phyloP scores from a whole-genome alignment of 495 filamentous ascomycete species.

The Penicillium ucsense region DNA sequence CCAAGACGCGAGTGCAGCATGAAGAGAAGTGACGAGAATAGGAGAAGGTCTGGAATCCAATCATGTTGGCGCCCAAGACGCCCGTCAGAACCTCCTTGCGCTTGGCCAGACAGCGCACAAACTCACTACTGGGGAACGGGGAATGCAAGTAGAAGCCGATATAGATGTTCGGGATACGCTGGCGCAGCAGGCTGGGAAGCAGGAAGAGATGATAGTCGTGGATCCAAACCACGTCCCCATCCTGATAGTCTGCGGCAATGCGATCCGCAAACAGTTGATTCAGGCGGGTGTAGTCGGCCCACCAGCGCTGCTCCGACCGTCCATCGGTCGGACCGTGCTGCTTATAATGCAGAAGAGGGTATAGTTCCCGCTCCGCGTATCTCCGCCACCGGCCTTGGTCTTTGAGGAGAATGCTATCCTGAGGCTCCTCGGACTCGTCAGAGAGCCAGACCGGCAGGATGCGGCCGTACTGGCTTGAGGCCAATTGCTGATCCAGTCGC shows the following conservation, averaged over 20 bases:
- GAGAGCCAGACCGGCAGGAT: constrained; percentile 79
- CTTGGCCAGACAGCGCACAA: constrained; percentile 73
- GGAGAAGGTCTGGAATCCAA: constrained; percentile 88
- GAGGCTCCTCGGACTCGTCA: constrained; percentile 53
- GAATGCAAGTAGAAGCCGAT: constrained; percentile 88
- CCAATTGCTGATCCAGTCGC: constrained; percentile 58
- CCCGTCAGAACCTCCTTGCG: constrained; percentile 83
- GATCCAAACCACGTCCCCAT: constrained; percentile 81
- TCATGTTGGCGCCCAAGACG: constrained; percentile 77
- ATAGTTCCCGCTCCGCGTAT: constrained; percentile 82
- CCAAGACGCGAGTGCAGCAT: constrained; percentile 79
- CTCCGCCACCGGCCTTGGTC: constrained; percentile 76
- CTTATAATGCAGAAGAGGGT: constrained; percentile 88
- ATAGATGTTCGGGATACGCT: constrained; percentile 72
- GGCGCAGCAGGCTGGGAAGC: constrained; percentile 73
- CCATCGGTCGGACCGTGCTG: constrained; percentile 82
- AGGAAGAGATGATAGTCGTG: constrained; percentile 90
- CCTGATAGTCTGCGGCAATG: constrained; percentile 75
- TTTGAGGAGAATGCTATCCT: constrained; percentile 57
- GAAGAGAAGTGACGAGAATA: constrained; percentile 88
- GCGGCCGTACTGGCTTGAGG: constrained; percentile 55
- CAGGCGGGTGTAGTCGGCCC: constrained; percentile 81
- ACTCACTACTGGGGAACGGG: constrained; percentile 91
- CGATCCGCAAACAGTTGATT: constrained; percentile 82
- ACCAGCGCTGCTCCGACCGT: constrained; percentile 65